Percentiles rank a stretch among this genome's conserved stretches.
Conservation (phyloP, 768 basidiomycete genomes). For the Naganishia friedmannii region DNA sequence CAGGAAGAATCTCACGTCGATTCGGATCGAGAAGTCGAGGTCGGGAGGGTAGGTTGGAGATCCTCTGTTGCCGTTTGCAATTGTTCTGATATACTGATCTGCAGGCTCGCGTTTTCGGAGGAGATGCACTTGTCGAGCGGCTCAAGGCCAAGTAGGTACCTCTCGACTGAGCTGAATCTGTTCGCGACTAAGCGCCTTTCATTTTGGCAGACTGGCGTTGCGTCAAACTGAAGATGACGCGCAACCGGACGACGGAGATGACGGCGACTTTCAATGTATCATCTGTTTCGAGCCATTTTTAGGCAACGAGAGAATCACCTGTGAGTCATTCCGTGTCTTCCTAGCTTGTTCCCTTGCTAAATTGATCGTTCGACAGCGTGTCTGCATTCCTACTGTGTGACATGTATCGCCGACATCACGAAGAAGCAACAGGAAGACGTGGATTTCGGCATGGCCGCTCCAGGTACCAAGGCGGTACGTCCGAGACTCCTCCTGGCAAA, state of each 20-base stretch:
- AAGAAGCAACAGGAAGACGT: slow-evolving; percentile 12
- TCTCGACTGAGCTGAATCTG: not conserved
- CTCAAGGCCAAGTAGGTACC: slow-evolving; percentile 26
- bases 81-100: not conserved
- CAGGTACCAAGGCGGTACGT: slow-evolving; percentile 56
- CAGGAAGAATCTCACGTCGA: slow-evolving; percentile 27
- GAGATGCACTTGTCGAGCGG: slow-evolving; percentile 38
- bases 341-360: too few species aligned
- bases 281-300: slow-evolving; percentile 26
- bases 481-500: too few species aligned
- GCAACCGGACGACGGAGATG: slow-evolving; percentile 8
- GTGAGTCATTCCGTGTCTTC: too few species aligned
- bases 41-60: slow-evolving; percentile 20
- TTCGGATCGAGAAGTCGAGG: slow-evolving; percentile 11
- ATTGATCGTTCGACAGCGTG: too few species aligned
- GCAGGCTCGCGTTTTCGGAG: slow-evolving; percentile 30
- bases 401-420: slow-evolving; percentile 20
- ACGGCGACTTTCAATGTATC: slow-evolving; percentile 25
- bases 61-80: not conserved
- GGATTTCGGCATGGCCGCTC: slow-evolving; percentile 55
- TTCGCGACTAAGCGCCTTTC: not conserved
- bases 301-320: slow-evolving; percentile 18
- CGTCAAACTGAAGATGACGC: slow-evolving; percentile 10
- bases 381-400: slow-evolving; percentile 24
- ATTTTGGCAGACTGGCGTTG: not conserved